phyloP scores from a whole-genome alignment of 208 protist genomes.

The Acanthamoeba culbertsoni region DNA sequence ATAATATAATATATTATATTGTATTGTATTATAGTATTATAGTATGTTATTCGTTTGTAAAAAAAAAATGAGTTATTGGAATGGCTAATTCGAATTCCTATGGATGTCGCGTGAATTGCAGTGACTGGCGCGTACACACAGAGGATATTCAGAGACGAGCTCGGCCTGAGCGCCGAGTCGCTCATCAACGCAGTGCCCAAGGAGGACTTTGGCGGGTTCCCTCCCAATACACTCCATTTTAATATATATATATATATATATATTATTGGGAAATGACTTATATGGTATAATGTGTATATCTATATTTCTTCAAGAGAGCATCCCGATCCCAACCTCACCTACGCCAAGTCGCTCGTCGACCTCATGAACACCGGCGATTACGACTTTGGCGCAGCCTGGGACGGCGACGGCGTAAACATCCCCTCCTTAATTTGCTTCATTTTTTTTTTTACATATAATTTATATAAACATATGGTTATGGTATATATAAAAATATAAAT shows the following conservation, averaged over 20 bases:
- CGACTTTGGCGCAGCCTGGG: conserved; percentile 94
- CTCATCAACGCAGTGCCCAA: conserved; percentile 80
- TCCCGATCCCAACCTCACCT: conserved; percentile 98
- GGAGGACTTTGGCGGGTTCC: conserved; percentile 91
- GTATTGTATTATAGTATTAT: background rate
- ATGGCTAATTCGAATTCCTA: background rate
- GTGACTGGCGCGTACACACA: conserved; percentile 94
- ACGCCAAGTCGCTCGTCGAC: conserved; percentile 92
- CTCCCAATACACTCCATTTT: too few species aligned
- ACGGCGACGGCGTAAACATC: conserved; percentile 91
- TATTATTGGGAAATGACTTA: background rate
- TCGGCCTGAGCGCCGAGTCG: conserved; percentile 84
- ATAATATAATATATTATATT: background rate
- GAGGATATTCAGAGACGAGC: conserved; percentile 89
- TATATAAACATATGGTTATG: background rate
- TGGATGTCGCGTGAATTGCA: too few species aligned
- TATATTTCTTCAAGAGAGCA: conserved; percentile 83
- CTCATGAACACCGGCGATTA: conserved; percentile 87
- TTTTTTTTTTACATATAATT: background rate
- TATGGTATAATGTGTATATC: background rate
- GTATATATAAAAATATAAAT: background rate
- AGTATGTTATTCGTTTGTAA: background rate
- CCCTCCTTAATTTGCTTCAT: background rate
- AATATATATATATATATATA: background rate
- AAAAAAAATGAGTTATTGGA: background rate